Evolutionary conservation across 2,329 filamentous ascomycete species (phyloP), one percentile per base, ranked within the genome.

Genomic region (Xylaria sp.): DNA sequence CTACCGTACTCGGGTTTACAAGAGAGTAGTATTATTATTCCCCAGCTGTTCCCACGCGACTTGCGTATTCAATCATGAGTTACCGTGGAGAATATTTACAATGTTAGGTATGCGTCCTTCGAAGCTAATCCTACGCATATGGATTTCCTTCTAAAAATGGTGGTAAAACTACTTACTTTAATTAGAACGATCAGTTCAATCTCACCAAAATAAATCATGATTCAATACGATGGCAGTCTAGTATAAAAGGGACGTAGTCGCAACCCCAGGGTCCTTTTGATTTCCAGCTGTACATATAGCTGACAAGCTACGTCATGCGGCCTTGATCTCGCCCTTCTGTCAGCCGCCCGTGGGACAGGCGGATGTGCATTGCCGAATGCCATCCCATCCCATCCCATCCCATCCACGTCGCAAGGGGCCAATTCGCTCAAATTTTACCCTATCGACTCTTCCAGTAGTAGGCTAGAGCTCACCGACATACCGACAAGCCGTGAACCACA

Each of bases 231-330:
- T 31, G 31, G 26, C 2, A 44, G 38, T 46, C 57, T 60, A 60
- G 42, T n/a, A 48, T 48, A 48, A 23, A 33, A 60, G 26, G 38
- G 40, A 31, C 15, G 38, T 46, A 28, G 54, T 58, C 11, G 36
- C 20, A 31, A 46, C 36, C 26, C 40, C 56, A 46, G 40, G 26
- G 36, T 58, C 36, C 44, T 40, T 53, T 53, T 64, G 54, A 20
- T 51, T 33, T 60, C 42, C 64, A 48, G 42, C 31, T 36, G 36
- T 66, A 33, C 33, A 7, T 33, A 33, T 33, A 49, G 64, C 68
- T 62, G 61, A 56, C 58, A 54, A 62, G 33, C 49, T 70, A 70
- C 68, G 68, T 70, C 68, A 70, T 70, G 58, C 58, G 51, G 53
- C 57, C 36, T 56, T 54, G 28, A 58, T 66, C 40, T 60, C 42